Base-by-base conservation (phyloP, 352 stramenopile genomes). In the Pseudoperonospora humuli region DNA sequence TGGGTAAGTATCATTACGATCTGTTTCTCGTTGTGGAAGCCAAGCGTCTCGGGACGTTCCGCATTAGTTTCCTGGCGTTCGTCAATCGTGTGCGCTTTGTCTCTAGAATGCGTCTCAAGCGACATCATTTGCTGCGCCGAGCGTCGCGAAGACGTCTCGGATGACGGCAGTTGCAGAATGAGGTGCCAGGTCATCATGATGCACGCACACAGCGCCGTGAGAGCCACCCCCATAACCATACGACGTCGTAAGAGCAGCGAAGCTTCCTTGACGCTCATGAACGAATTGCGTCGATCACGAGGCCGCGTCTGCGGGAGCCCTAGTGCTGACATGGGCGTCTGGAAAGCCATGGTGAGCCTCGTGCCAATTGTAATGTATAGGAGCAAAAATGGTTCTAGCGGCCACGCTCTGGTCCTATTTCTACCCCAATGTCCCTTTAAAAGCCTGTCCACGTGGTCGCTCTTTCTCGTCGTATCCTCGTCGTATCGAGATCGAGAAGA, bases 1-100 rank as follows among this genome's bases (percentile, higher is more conserved):
- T 84, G 83, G 3, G 72, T 79, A 17, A 93, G 55, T 35, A 93
- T 52, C 43, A 93, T 33, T 43, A 84, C 75, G 39, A 87, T 78
- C 54, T 80, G 43, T 43, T 86, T 86, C 15, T 86, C 65, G 41
- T 88, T 41, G 17, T 55, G 73, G 44, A 86, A 84, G n/a, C 71
- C 69, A 14, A 60, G 58, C 25, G 27, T 20, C 25, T 35, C 21
- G 18, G 24, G 25, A 7, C 49, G 42, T 2, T 44, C 20, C 15
- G 62, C 43, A 3, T 29, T 27, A 1, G 45, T 28, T 5, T 28
- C 39, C 18, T 37, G 48, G 1, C 28, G 50, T 29, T 76, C 58
- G 2, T 50, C 42, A 0, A 15, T 36, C 50, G 19, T 63, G 19
- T 4, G n/a, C 43, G 37, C 24, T 28, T 58, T 50, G 49, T 20